A percentile compares a stretch with the other conserved stretches of the same genome.
phyloP scores from a whole-genome alignment of 2,329 filamentous ascomycete genomes.

The Elsinoe arachidis region DNA sequence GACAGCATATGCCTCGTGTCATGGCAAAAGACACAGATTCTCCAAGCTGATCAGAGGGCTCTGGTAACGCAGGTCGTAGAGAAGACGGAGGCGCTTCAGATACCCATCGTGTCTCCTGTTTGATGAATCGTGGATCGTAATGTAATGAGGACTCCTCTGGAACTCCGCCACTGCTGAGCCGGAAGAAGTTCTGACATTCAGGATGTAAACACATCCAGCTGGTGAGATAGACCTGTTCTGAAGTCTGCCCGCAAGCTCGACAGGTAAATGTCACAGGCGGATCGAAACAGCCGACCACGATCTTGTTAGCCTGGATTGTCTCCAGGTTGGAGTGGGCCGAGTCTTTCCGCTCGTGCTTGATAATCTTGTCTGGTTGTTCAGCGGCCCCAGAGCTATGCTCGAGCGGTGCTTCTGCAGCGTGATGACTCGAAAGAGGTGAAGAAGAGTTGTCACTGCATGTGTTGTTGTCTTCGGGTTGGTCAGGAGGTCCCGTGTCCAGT shows the following conservation, averaged over 20 bases:
- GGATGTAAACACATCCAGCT: conserved; percentile 52
- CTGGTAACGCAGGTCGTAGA: conserved; percentile 34
- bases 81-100: conserved; percentile 31
- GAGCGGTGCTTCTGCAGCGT: too few relatives aligned
- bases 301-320: neutral
- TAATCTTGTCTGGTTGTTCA: too few relatives aligned
- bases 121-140: conserved; percentile 52
- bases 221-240: conserved; percentile 34
- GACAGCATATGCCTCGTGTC: conserved; percentile 59
- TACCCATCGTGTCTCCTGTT: conserved; percentile 41
- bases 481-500: too few relatives aligned
- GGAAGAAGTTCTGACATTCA: conserved; percentile 49
- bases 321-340: neutral
- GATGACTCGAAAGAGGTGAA: too few relatives aligned
- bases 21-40: conserved; percentile 44
- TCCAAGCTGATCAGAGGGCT: conserved; percentile 31
- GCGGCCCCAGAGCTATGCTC: too few relatives aligned
- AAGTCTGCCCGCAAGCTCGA: conserved; percentile 24
- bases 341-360: neutral
- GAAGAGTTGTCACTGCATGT: too few relatives aligned
- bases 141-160: conserved; percentile 31
- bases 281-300: conserved; percentile 10
- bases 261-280: conserved; percentile 28
- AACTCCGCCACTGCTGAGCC: conserved; percentile 26
- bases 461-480: too few relatives aligned